phyloP scores from a whole-genome alignment of 1,284 basidiomycete genomes.

The Pseudozyma pruni region DNA sequence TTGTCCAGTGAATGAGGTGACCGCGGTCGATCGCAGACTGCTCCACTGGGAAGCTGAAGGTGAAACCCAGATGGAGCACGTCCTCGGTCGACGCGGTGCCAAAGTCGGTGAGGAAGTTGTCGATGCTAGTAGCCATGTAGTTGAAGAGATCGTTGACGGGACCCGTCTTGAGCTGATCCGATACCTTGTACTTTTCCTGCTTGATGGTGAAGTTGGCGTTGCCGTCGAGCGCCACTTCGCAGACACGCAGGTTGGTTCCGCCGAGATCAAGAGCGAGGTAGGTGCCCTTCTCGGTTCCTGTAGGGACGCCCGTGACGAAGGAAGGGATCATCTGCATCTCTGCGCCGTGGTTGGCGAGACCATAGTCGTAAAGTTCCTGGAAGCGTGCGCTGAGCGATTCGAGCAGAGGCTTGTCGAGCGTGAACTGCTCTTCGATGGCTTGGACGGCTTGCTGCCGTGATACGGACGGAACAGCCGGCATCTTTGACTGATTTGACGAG shows the following conservation, averaged over 20 bases:
- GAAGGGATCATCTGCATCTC: slow-evolving; percentile 66
- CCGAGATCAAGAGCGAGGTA: slow-evolving; percentile 64
- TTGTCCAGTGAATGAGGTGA: slow-evolving; percentile 73
- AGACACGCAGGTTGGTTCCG: slow-evolving; percentile 75
- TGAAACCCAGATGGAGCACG: slow-evolving; percentile 73
- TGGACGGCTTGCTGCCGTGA: slow-evolving; percentile 45
- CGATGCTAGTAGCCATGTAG: slow-evolving; percentile 95
- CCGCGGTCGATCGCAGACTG: slow-evolving; percentile 91
- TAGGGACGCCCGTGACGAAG: slow-evolving; percentile 62
- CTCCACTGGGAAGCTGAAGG: slow-evolving; percentile 88
- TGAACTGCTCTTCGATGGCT: slow-evolving; percentile 47
- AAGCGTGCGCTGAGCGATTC: slow-evolving; percentile 51
- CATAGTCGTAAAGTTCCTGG: slow-evolving; percentile 53
- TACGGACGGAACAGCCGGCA: slow-evolving; percentile 49
- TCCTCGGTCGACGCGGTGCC: slow-evolving; percentile 67
- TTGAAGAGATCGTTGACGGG: slow-evolving; percentile 68
- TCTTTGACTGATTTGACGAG: slow-evolving; percentile 4
- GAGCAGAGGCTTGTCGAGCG: slow-evolving; percentile 46
- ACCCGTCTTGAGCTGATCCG: slow-evolving; percentile 62
- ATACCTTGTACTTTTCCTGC: slow-evolving; percentile 66
- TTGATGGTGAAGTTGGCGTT: slow-evolving; percentile 86
- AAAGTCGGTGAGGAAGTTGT: slow-evolving; percentile 86
- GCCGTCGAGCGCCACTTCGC: slow-evolving; percentile 89
- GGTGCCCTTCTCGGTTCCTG: slow-evolving; percentile 61
- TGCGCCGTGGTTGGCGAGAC: slow-evolving; percentile 54